phyloP scores from a whole-genome alignment of 805 yeast species.

The Lachancea waltii region DNA sequence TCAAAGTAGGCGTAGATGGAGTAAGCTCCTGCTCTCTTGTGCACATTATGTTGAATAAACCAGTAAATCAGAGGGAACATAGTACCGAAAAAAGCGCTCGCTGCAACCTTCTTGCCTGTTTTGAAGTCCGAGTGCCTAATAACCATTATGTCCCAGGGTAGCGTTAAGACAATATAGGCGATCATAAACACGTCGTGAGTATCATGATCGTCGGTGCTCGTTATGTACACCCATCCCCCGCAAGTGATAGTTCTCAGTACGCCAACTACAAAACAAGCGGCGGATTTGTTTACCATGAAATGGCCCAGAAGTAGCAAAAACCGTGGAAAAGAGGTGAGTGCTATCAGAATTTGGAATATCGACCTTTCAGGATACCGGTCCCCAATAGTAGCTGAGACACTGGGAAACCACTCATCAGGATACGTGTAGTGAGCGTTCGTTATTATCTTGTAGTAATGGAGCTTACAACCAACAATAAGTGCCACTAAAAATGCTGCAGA shows the following conservation, averaged over 20 bases:
- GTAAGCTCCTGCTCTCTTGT: slow-evolving; percentile 86
- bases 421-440: slow-evolving; percentile 80
- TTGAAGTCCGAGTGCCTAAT: slow-evolving; percentile 39
- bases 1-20: slow-evolving; percentile 91
- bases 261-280: slow-evolving; percentile 43
- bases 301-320: slow-evolving; percentile 51
- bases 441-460: slow-evolving; percentile 86
- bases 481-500: slow-evolving; percentile 71
- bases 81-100: slow-evolving; percentile 58
- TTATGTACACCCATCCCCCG: slow-evolving; percentile 98
- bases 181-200: slow-evolving; percentile 96
- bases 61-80: slow-evolving; percentile 79
- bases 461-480: slow-evolving; percentile 59
- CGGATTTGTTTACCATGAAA: slow-evolving; percentile 34
- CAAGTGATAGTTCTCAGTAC: slow-evolving; percentile 85
- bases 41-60: slow-evolving; percentile 90
- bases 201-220: slow-evolving; percentile 95
- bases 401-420: slow-evolving; percentile 98
- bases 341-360: slow-evolving; percentile 83
- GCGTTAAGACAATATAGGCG: slow-evolving; percentile 73
- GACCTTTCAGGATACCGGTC: slow-evolving; percentile 96
- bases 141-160: slow-evolving; percentile 81
- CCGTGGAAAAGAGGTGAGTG: slow-evolving; percentile 89
- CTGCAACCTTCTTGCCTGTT: slow-evolving; percentile 43
- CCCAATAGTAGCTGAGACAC: slow-evolving; percentile 95